These are phyloP conservation scores for Colletotrichum cereale DNA, from an alignment of 2,329 filamentous ascomycete genomes.

Conservation along the genomic window DNA sequence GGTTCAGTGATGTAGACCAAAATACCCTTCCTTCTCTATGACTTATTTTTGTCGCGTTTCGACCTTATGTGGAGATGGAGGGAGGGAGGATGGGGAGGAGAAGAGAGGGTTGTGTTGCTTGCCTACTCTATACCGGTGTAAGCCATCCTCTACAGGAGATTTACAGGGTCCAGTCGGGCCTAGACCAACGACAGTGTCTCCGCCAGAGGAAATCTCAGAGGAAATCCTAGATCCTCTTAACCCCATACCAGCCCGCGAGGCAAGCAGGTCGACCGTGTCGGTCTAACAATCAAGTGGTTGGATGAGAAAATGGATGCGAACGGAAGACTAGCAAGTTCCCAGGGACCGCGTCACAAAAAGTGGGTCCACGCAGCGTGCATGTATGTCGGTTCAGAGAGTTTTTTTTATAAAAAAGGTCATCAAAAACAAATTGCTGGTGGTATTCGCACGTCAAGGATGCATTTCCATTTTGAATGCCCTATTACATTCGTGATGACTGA, in stretches of 20 bases:
- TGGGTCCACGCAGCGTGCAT: not conserved
- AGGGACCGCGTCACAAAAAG: not conserved
- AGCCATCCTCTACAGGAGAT: not conserved
- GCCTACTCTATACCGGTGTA: too few species aligned
- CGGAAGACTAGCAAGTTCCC: not conserved
- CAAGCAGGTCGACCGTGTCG: not conserved
- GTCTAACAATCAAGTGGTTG: not conserved
- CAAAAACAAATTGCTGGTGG: conserved; percentile 35
- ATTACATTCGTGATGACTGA: conserved; percentile 52
- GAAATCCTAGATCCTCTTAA: not conserved
- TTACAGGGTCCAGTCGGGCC: conserved; percentile 1
- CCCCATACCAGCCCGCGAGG: not conserved
- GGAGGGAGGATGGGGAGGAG: too few species aligned
- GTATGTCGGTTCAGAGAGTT: not conserved
- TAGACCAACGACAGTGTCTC: not conserved
- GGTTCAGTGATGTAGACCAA: not conserved
- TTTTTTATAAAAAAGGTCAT: not conserved
- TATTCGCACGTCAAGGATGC: conserved; percentile 46
- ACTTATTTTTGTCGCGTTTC: not conserved
- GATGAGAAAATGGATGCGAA: not conserved
- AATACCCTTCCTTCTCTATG: not conserved
- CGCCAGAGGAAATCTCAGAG: not conserved
- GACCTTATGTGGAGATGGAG: not conserved
- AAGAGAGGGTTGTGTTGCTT: not conserved
- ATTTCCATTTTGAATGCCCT: conserved; percentile 52